These are phyloP conservation scores for Trypanosomatidae sp. DNA, from an alignment of 208 protist genomes.

Conservation along the genomic window DNA sequence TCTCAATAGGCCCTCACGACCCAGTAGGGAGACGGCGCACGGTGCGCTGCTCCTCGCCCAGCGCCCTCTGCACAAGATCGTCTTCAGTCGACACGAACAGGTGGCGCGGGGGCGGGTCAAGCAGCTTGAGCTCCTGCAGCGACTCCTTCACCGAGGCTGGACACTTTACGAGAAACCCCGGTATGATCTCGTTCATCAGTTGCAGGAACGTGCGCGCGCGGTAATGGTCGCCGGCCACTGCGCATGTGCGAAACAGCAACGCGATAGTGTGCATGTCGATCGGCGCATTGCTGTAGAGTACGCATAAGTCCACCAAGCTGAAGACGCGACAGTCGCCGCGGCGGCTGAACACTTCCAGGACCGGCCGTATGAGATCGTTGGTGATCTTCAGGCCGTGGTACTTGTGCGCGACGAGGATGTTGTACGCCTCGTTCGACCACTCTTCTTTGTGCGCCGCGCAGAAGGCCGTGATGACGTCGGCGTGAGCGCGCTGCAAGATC, in stretches of 20 bases:
- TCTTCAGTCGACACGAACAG: constrained; percentile 58
- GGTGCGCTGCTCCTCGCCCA: constrained; percentile 18
- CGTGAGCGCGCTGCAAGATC: constrained; percentile 52
- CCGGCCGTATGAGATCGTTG: constrained; percentile 54
- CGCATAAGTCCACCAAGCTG: constrained; percentile 85
- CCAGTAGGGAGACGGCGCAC: constrained; percentile 28
- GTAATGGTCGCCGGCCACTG: constrained; percentile 75
- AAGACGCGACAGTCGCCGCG: constrained; percentile 85
- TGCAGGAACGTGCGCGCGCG: constrained; percentile 73
- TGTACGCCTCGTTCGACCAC: constrained; percentile 78
- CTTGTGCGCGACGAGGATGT: constrained; percentile 84
- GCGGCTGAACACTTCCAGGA: constrained; percentile 60
- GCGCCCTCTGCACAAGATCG: constrained; percentile 30
- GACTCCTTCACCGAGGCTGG: constrained; percentile 47
- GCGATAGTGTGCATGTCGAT: constrained; percentile 78
- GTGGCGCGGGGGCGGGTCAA: constrained; percentile 49
- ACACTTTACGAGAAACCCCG: constrained; percentile 75
- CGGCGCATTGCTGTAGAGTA: constrained; percentile 75
- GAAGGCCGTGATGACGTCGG: constrained; percentile 48
- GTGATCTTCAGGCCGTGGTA: constrained; percentile 83
- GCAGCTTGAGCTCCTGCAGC: constrained; percentile 62
- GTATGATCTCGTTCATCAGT: constrained; percentile 74
- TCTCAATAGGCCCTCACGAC: background rate
- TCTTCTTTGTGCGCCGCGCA: constrained; percentile 59
- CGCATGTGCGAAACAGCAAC: constrained; percentile 74